phyloP scores from a whole-genome alignment of 176 grass and related monocot species.

The Eragrostis nindensis region DNA sequence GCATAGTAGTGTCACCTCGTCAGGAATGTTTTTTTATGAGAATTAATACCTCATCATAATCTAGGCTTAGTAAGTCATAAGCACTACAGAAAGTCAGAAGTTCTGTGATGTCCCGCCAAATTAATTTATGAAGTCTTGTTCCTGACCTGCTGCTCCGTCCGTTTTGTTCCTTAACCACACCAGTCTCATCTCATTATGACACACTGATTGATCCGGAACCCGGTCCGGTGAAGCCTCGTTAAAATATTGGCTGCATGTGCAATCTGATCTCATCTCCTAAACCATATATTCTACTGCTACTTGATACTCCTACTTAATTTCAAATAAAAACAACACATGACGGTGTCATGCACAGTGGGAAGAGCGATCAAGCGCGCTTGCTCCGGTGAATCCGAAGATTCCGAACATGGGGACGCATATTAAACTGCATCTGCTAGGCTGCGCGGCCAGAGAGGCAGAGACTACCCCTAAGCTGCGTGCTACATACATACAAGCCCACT shows the following conservation, averaged over 20 bases:
- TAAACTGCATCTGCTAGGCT: too few relatives aligned
- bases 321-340: neutral
- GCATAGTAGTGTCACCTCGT: too few relatives aligned
- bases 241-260: conserved; percentile 23
- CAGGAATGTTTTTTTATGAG: too few relatives aligned
- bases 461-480: too few relatives aligned
- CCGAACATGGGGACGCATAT: neutral
- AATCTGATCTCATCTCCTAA: conserved; percentile 20
- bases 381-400: conserved; percentile 31
- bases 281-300: neutral
- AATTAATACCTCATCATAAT: neutral
- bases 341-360: neutral
- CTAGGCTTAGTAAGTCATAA: too few relatives aligned
- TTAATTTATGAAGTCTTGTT: neutral
- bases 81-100: too few relatives aligned
- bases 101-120: neutral
- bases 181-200: neutral
- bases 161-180: too few relatives aligned
- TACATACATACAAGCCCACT: too few relatives aligned
- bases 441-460: too few relatives aligned
- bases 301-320: neutral
- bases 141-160: too few relatives aligned
- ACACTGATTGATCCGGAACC: neutral
- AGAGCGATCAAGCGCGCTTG: neutral
- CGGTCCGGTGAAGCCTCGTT: neutral